Conservation (phyloP, 805 yeast genomes). For the Myxozyma melibiosi region DNA sequence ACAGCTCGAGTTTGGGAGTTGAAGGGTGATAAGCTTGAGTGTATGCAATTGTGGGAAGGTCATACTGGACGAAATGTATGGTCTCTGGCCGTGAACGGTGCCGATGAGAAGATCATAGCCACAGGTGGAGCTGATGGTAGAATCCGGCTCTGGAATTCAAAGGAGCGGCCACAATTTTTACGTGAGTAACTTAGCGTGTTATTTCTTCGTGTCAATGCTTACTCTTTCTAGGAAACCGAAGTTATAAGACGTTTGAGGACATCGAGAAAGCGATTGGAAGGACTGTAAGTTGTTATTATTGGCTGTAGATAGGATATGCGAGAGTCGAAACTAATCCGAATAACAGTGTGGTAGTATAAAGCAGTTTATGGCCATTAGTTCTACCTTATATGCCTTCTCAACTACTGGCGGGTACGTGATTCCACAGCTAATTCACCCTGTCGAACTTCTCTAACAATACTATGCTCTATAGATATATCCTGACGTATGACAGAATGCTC, state of each 20-base stretch:
- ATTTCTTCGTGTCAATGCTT: background rate
- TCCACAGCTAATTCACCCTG: background rate
- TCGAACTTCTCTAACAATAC: background rate
- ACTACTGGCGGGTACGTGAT: slow-evolving; percentile 36
- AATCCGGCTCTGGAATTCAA: slow-evolving; percentile 56
- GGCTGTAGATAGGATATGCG: background rate
- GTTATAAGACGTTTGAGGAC: slow-evolving; percentile 36
- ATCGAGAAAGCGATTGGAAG: background rate
- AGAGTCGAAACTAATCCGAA: background rate
- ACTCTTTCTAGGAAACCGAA: slow-evolving; percentile 3
- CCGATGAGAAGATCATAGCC: slow-evolving; percentile 54
- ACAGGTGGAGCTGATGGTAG: slow-evolving; percentile 97
- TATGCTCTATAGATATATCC: slow-evolving; percentile 4
- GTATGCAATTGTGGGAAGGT: slow-evolving; percentile 57
- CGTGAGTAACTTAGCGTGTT: background rate
- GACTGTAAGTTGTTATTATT: background rate
- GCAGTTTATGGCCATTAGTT: slow-evolving; percentile 8
- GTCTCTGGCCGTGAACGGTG: slow-evolving; percentile 63
- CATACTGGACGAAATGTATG: slow-evolving; percentile 88
- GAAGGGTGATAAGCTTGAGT: slow-evolving; percentile 43
- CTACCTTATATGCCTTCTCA: slow-evolving; percentile 33
- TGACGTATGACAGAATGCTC: slow-evolving; percentile 9
- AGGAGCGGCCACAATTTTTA: slow-evolving; percentile 3
- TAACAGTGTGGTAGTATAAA: slow-evolving; percentile 21
- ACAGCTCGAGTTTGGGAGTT: slow-evolving; percentile 78